These are phyloP conservation scores for Bonia amplexicaulis DNA, from an alignment of 176 grass and related monocot genomes.

Conservation along the genomic window DNA sequence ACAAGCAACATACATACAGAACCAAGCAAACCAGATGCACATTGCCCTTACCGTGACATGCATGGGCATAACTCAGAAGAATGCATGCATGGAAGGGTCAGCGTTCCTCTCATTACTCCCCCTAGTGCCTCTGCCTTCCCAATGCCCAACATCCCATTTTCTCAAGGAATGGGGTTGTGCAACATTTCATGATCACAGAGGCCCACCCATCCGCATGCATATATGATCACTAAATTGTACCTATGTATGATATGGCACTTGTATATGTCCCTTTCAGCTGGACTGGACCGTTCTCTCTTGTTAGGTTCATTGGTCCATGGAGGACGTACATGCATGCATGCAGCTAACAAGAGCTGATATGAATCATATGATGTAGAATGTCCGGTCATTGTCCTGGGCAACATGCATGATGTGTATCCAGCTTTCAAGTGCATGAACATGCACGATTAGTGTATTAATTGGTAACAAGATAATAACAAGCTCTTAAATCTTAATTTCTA, in stretches of 20 bases:
- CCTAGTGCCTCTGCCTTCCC: background rate
- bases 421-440: too few relatives aligned
- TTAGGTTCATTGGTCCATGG: background rate
- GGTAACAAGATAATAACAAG: too few relatives aligned
- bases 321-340: background rate
- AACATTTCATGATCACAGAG: background rate
- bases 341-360: background rate
- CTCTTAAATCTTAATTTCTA: too few relatives aligned
- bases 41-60: too few relatives aligned
- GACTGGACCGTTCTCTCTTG: background rate
- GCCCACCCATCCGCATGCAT: background rate
- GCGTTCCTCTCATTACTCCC: background rate
- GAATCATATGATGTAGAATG: background rate
- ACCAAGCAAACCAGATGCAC: too few relatives aligned
- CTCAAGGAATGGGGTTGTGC: background rate
- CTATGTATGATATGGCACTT: background rate
- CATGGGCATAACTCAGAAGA: too few relatives aligned
- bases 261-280: background rate
- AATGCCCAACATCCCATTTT: background rate
- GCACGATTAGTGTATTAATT: too few relatives aligned
- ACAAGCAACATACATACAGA: too few relatives aligned
- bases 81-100: background rate
- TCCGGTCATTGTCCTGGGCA: background rate
- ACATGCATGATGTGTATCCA: background rate
- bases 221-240: background rate